A percentile compares a stretch with the other conserved stretches of the same genome.
Evolutionary conservation across 2,329 filamentous ascomycete species (phyloP).

Genomic region (Periconia macrospinosa): DNA sequence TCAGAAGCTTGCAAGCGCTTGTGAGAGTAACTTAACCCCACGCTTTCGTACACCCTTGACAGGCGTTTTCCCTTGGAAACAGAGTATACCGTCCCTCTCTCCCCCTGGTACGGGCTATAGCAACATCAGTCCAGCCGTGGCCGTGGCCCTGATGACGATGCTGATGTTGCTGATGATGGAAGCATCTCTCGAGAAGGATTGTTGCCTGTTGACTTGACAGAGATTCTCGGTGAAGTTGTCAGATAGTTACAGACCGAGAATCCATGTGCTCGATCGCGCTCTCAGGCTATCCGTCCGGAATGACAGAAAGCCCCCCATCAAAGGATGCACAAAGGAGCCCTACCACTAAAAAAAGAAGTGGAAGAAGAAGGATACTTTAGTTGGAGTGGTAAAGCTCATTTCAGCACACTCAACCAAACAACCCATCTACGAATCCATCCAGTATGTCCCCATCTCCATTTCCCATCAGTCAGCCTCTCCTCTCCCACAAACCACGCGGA

Average conservation of each 20-base stretch:
- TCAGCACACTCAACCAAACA: not conserved
- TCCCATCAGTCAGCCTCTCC: not conserved
- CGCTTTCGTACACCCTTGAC: not conserved
- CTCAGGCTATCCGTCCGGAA: not conserved
- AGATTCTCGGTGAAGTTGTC: not conserved
- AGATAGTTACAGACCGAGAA: not conserved
- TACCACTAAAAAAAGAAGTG: no score
- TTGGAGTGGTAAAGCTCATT: no score
- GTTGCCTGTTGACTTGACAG: not conserved
- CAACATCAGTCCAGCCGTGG: not conserved
- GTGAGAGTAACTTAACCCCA: not conserved
- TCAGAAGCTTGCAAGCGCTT: not conserved
- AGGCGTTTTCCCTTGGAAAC: not conserved
- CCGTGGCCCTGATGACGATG: not conserved
- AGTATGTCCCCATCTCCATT: not conserved
- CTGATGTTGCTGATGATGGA: not conserved
- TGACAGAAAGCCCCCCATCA: no score
- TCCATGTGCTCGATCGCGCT: not conserved
- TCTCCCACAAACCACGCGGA: not conserved
- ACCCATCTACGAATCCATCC: not conserved
- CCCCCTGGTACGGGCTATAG: not conserved
- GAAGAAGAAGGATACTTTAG: no score
- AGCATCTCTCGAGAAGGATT: not conserved
- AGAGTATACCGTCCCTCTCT: not conserved
- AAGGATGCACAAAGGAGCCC: no score